phyloP scores from a whole-genome alignment of 2,329 filamentous ascomycete genomes.

The Fusarium lyarnte region DNA sequence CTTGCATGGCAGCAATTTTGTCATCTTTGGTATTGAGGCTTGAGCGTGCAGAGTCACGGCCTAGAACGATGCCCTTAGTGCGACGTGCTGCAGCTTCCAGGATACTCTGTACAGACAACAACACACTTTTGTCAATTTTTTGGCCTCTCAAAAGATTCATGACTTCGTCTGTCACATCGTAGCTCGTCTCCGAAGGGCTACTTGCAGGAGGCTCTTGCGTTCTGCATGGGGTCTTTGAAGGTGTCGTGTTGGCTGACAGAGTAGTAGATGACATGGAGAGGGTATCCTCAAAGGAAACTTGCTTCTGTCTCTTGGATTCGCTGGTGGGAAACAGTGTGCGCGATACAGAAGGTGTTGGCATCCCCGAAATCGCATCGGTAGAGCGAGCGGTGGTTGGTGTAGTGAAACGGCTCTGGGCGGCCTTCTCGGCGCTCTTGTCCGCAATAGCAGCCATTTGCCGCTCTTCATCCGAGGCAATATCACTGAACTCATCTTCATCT shows the following conservation, averaged over 20 bases:
- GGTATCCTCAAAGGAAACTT: conserved; percentile 46
- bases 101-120: conserved; percentile 52
- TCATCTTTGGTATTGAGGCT: conserved; percentile 70
- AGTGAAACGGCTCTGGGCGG: conserved; percentile 20
- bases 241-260: conserved; percentile 26
- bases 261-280: conserved; percentile 18
- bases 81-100: conserved; percentile 67
- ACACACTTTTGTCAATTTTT: conserved; percentile 50
- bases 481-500: conserved; percentile 46
- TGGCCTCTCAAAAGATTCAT: conserved; percentile 59
- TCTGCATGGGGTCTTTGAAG: conserved; percentile 2
- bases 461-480: conserved; percentile 53
- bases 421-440: conserved; percentile 48
- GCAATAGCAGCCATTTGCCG: conserved; percentile 49
- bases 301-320: conserved; percentile 46
- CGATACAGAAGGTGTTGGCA: conserved; percentile 50
- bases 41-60: conserved; percentile 72
- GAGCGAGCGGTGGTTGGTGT: conserved; percentile 43
- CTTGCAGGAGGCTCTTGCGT: conserved; percentile 20
- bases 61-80: conserved; percentile 68
- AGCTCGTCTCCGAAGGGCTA: conserved; percentile 25
- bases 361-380: conserved; percentile 37
- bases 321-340: conserved; percentile 49
- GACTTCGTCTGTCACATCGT: conserved; percentile 57
- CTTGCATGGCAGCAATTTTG: conserved; percentile 51